These are phyloP conservation scores for Cornus controversa DNA, from an alignment of 148 eudicot genomes.

Conservation along the genomic window DNA sequence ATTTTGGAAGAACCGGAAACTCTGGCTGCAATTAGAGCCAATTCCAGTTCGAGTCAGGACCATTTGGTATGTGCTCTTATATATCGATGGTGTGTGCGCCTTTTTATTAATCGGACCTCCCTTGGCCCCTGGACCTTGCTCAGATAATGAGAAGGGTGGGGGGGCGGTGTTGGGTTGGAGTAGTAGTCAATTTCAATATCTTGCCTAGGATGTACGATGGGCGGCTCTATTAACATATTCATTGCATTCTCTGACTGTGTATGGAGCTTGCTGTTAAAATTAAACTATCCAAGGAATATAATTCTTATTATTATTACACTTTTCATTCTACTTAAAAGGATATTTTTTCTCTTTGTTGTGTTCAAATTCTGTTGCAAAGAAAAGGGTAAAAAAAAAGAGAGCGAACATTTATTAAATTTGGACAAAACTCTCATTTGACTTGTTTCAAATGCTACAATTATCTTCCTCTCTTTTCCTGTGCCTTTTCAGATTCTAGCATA, in stretches of 20 bases:
- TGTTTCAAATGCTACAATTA: neutral
- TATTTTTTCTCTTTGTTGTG: no score
- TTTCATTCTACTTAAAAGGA: no score
- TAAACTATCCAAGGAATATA: no score
- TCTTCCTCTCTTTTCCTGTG: neutral
- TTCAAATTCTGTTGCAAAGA: no score
- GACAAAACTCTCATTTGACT: neutral
- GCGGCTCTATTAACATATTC: no score
- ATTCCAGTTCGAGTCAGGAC: constrained; percentile 11
- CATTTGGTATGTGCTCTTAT: constrained; percentile 15
- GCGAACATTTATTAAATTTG: neutral
- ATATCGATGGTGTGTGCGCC: neutral
- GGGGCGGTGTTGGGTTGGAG: neutral
- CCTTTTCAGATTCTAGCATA: constrained; percentile 22
- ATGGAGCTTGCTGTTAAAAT: no score
- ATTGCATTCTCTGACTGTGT: no score
- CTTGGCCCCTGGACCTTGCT: neutral
- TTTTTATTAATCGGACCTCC: neutral
- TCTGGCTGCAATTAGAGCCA: constrained; percentile 12
- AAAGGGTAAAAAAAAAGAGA: no score
- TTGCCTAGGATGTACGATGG: no score
- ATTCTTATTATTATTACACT: no score
- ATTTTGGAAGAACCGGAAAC: constrained; percentile 18
- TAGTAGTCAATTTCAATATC: no score
- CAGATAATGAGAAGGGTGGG: neutral